Evolutionary conservation across 129 eudicot genomes (phyloP).

Genomic region (Apium graveolens): DNA sequence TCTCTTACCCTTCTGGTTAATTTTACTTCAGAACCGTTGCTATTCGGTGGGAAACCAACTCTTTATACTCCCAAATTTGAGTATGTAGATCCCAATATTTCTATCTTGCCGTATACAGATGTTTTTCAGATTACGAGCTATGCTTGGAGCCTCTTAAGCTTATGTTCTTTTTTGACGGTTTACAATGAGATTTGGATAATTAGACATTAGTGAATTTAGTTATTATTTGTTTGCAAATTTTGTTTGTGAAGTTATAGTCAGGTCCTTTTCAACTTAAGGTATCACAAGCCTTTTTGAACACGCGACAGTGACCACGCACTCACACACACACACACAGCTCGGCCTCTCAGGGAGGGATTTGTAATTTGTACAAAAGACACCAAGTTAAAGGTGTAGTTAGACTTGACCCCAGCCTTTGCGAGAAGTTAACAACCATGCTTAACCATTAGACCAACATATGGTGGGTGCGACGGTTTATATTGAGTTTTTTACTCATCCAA

Average conservation of each 20-base stretch:
- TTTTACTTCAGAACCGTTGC: neutral
- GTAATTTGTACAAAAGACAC: neutral
- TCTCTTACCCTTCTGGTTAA: neutral
- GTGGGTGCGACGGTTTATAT: neutral
- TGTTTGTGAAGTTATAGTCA: neutral
- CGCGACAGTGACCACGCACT: neutral
- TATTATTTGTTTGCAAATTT: neutral
- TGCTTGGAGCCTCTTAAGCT: neutral
- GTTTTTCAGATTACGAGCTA: neutral
- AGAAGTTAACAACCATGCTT: neutral
- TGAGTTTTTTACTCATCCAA: no score
- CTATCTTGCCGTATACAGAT: neutral
- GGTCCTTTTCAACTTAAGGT: neutral
- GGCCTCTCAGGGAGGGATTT: neutral
- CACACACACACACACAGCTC: neutral
- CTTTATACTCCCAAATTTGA: neutral
- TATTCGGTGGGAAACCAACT: neutral
- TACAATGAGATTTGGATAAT: neutral
- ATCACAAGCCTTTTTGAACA: neutral
- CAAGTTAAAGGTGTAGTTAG: neutral
- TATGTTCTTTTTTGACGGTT: neutral
- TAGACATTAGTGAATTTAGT: neutral
- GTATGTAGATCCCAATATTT: neutral
- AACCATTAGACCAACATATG: neutral
- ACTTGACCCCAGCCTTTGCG: neutral